Conservation (phyloP, 768 basidiomycete species). For the Calocera viscosa region DNA sequence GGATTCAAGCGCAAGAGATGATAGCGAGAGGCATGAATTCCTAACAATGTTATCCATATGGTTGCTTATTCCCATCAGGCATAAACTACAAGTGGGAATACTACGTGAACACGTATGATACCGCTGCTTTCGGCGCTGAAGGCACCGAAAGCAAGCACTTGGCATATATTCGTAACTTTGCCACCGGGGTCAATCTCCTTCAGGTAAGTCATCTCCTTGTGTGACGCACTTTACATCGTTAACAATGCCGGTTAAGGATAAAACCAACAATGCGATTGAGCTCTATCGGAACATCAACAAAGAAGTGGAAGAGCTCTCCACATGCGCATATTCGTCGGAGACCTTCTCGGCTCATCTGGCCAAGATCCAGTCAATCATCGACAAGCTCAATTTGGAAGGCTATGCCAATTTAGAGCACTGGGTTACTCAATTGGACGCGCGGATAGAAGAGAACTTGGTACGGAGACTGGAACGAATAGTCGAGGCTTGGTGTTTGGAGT, state of each 20-base stretch:
- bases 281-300: constrained; percentile 74
- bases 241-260: constrained; percentile 45
- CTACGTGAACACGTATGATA: constrained; percentile 89
- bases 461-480: constrained; percentile 65
- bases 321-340: constrained; percentile 73
- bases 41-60: not conserved
- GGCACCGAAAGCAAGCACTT: constrained; percentile 78
- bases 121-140: constrained; percentile 46
- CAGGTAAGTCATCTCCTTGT: constrained; percentile 41
- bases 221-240: constrained; percentile 1
- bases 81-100: constrained; percentile 96
- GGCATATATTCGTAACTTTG: constrained; percentile 90
- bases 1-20: constrained; percentile 89
- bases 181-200: constrained; percentile 78
- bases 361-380: constrained; percentile 79
- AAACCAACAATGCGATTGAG: constrained; percentile 87
- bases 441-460: constrained; percentile 70
- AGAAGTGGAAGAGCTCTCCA: constrained; percentile 73
- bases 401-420: constrained; percentile 90
- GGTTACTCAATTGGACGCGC: constrained; percentile 62
- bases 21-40: constrained; percentile 59
- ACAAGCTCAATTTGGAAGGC: constrained; percentile 88
- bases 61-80: constrained; percentile 36
- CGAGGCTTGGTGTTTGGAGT: constrained; percentile 78
- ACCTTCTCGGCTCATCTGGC: constrained; percentile 68